These are phyloP conservation scores for Lentinula raphanica DNA, from an alignment of 768 basidiomycete species.

Conservation along the genomic window DNA sequence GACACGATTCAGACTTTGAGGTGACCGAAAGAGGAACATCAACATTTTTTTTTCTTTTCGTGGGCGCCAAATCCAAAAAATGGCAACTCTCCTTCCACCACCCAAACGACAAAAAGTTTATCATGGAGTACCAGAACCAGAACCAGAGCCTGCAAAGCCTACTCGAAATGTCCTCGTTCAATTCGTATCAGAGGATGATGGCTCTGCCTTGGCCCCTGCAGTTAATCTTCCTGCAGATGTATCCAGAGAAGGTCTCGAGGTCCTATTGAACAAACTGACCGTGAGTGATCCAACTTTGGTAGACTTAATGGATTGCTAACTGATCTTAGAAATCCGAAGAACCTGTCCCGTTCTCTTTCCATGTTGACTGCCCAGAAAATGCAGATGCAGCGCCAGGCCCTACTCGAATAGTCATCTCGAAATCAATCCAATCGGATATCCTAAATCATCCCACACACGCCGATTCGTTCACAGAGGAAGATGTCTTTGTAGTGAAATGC, in stretches of 20 bases:
- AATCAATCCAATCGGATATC: conserved; percentile 79
- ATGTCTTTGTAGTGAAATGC: conserved; percentile 82
- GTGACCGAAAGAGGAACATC: not conserved
- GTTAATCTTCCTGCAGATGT: conserved; percentile 88
- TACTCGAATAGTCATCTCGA: conserved; percentile 77
- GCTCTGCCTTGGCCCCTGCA: conserved; percentile 72
- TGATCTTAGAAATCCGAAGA: conserved; percentile 45
- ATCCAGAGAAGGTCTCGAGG: conserved; percentile 75
- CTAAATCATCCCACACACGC: conserved; percentile 57
- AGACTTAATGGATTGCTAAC: conserved; percentile 8
- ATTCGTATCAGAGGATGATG: conserved; percentile 89
- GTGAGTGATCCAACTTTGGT: conserved; percentile 18
- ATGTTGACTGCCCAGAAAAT: conserved; percentile 67
- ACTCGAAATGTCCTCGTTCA: conserved; percentile 81
- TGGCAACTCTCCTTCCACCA: conserved; percentile 85
- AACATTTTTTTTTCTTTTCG: not conserved
- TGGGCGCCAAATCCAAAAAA: conserved; percentile 21
- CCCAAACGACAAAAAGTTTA: conserved; percentile 85
- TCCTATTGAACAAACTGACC: conserved; percentile 83
- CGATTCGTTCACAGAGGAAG: conserved; percentile 74
- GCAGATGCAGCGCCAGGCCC: conserved; percentile 35
- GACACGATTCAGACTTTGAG: not conserved
- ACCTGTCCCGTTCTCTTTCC: conserved; percentile 88
- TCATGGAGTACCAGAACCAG: conserved; percentile 67
- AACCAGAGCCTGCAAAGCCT: conserved; percentile 36